phyloP scores from a whole-genome alignment of 495 filamentous ascomycete species.

The Rusavskia elegans region DNA sequence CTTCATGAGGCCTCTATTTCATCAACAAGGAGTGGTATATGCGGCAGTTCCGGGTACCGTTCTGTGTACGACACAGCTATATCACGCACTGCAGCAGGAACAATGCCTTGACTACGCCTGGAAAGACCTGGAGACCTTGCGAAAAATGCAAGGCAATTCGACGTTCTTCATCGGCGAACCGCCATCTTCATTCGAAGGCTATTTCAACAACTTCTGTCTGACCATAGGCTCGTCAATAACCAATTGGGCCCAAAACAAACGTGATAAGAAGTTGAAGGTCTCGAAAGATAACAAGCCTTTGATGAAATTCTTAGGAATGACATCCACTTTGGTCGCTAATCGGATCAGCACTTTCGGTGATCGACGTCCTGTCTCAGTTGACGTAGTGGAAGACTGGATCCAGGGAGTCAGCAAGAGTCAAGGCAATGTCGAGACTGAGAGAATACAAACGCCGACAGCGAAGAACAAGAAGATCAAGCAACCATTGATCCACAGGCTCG shows the following conservation, averaged over 20 bases:
- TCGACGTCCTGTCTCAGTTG: neutral
- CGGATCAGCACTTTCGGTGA: neutral
- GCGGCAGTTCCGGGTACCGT: neutral
- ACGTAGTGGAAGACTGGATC: neutral
- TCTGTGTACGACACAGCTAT: neutral
- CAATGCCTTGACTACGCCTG: neutral
- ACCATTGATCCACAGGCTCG: neutral
- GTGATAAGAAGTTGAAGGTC: neutral
- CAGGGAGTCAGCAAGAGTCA: neutral
- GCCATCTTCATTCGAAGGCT: neutral
- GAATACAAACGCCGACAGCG: neutral
- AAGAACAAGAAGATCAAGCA: neutral
- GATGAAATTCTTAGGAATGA: neutral
- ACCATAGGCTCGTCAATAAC: neutral
- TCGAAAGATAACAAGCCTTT: neutral
- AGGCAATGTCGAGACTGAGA: neutral
- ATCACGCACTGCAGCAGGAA: conserved; percentile 1
- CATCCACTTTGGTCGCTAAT: neutral
- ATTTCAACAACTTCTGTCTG: conserved; percentile 1
- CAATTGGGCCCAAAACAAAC: neutral
- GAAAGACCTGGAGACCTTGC: neutral
- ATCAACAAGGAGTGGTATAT: neutral
- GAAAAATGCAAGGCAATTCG: neutral
- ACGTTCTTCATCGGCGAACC: neutral
- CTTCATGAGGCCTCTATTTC: neutral